Evolutionary conservation across 768 basidiomycete species (phyloP).

Genomic region (Pleurotus tuoliensis): DNA sequence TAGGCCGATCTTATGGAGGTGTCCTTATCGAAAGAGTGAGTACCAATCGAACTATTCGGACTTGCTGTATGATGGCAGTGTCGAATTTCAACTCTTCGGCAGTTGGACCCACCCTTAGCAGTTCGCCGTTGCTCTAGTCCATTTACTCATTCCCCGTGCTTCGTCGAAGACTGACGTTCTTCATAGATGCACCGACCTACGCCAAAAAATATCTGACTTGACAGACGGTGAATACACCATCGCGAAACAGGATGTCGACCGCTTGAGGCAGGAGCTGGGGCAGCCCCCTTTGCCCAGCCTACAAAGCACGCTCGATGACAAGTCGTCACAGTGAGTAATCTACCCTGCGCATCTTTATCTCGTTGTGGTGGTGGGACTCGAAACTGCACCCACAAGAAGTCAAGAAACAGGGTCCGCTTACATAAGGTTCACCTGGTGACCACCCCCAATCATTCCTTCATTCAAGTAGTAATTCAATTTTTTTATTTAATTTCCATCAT

Average conservation of each 20-base stretch:
- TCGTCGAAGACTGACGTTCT: neutral
- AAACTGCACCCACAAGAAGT: neutral
- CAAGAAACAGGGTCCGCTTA: conserved; percentile 4
- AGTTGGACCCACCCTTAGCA: neutral
- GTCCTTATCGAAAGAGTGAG: conserved; percentile 67
- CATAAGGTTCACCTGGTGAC: conserved; percentile 8
- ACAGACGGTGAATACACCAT: conserved; percentile 74
- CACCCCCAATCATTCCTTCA: conserved; percentile 6
- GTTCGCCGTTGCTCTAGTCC: neutral
- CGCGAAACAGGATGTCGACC: conserved; percentile 76
- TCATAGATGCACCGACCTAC: conserved; percentile 61
- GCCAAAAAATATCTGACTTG: conserved; percentile 58
- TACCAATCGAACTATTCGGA: conserved; percentile 7
- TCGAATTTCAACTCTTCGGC: neutral
- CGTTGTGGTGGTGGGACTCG: neutral
- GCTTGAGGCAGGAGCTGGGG: conserved; percentile 70
- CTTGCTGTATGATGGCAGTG: neutral
- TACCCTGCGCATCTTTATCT: conserved; percentile 3
- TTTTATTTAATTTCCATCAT: neutral
- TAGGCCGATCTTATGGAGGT: conserved; percentile 68
- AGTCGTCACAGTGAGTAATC: conserved; percentile 42
- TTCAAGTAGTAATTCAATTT: neutral
- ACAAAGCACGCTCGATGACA: conserved; percentile 74
- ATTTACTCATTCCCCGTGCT: neutral
- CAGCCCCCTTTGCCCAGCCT: conserved; percentile 70